Conservation (phyloP, 345 rosid species). For the Raphanus sativus region DNA sequence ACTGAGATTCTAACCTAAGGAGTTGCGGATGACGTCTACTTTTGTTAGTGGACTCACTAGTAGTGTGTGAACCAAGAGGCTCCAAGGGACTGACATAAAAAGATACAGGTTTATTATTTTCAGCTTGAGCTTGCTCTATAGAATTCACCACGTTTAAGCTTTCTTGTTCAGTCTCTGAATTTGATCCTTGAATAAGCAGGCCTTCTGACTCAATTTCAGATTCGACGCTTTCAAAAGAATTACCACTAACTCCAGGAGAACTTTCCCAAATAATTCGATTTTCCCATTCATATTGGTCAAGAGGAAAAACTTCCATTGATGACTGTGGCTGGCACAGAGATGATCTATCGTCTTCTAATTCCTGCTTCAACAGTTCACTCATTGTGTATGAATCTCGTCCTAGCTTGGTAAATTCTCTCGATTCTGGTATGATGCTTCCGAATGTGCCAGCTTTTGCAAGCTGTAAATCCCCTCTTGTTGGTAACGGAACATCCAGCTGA, state of each 20-base stretch:
- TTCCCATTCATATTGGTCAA: conserved; percentile 96
- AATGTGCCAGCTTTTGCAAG: conserved; percentile 40
- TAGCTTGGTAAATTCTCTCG: conserved; percentile 39
- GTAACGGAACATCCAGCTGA: conserved; percentile 47
- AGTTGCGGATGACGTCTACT: conserved; percentile 76
- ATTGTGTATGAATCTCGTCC: conserved; percentile 47
- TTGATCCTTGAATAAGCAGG: conserved; percentile 41
- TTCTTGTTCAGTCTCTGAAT: conserved; percentile 35
- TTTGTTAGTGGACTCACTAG: conserved; percentile 32
- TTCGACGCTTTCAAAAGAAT: conserved; percentile 46
- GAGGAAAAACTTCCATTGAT: conserved; percentile 53
- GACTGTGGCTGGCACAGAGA: conserved; percentile 51
- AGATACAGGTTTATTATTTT: conserved; percentile 29
- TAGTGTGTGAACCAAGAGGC: conserved; percentile 46
- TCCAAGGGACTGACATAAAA: conserved; percentile 48
- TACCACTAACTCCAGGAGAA: conserved; percentile 50
- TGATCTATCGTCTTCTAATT: conserved; percentile 36
- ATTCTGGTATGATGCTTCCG: conserved; percentile 36
- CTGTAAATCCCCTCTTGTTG: conserved; percentile 38
- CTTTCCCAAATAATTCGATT: conserved; percentile 75
- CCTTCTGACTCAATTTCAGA: conserved; percentile 41
- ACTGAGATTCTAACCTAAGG: conserved; percentile 69
- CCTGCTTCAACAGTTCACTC: conserved; percentile 71
- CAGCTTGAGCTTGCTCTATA: conserved; percentile 38
- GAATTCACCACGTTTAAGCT: conserved; percentile 36